Base-by-base conservation (phyloP, 805 yeast species). In the Metschnikowia similis region DNA sequence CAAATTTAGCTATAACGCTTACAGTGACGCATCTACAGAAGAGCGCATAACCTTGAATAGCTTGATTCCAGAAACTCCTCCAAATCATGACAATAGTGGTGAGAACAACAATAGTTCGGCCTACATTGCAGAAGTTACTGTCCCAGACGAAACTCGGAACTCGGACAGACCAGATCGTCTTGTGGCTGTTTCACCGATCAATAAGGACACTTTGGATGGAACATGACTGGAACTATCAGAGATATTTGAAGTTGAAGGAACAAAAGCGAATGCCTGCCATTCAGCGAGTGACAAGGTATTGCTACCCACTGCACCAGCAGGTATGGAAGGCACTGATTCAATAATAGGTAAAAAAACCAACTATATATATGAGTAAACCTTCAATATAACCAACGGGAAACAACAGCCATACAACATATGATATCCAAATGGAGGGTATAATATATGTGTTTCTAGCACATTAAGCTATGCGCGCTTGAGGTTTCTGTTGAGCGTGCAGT, bases 11-110 rank as follows among this genome's bases (percentile, higher is more conserved):
- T 70, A 67, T 55, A 67, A 69, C 54, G 75, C 72, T 7, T 69
- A 70, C 56, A 66, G 71, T 9, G 80, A 76, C 16, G 62, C 55
- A 26, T 66, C 71, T 0, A 58, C 55, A 13, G 76, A 67, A 41
- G 80, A 75, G 51, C 59, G 76, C 45, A 72, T 74, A 16, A 72
- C 78, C 2, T 61, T 74, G 58, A 62, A 66, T 45, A 74, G 73
- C 50, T 56, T 74, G 34, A 46, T 60, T 11, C 72, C 77, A 4
- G 48, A 57, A 29, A 52, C 56, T 30, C 80, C 79, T 1, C 80
- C 80, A 2, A 59, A 67, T 2, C 74, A 43, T 35, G 46, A 43
- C 26, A 43, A 32, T 14, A 39, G 39, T 4, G 46, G 27, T 14
- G 38, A 27, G 10, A 34, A 17, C 45, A 21, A 16, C 39, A 35